Percentiles rank a stretch among this genome's conserved stretches.
Conservation (phyloP, 2,329 filamentous ascomycete species). For the Metarhizium sp. region DNA sequence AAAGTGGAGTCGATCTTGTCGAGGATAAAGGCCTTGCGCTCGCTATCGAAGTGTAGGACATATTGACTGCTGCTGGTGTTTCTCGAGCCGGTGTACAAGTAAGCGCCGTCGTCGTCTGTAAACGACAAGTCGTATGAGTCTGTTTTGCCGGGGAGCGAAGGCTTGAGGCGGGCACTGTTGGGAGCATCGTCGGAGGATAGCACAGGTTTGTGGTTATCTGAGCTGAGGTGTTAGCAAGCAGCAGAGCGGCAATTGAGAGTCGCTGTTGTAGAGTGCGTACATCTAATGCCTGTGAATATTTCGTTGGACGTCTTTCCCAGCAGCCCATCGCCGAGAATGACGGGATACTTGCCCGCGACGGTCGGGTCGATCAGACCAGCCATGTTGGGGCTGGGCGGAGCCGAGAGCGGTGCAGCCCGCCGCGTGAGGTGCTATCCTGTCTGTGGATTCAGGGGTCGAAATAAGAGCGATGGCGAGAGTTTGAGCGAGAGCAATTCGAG, state of each 20-base stretch:
- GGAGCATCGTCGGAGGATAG: conserved; percentile 39
- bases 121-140: conserved; percentile 47
- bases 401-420: neutral
- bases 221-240: neutral
- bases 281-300: conserved; percentile 50
- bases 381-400: conserved; percentile 11
- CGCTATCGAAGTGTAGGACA: conserved; percentile 67
- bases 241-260: conserved; percentile 30
- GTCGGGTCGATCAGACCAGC: conserved; percentile 47
- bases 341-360: conserved; percentile 51
- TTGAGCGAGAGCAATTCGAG: no score
- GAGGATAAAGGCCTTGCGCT: conserved; percentile 67
- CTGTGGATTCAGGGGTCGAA: neutral
- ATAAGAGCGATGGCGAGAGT: neutral
- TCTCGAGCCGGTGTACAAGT: conserved; percentile 51
- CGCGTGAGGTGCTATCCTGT: neutral
- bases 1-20: conserved; percentile 76
- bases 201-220: conserved; percentile 55
- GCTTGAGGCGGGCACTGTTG: conserved; percentile 41
- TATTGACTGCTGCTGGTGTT: conserved; percentile 48
- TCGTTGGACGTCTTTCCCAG: conserved; percentile 47
- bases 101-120: conserved; percentile 44
- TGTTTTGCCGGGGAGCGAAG: conserved; percentile 36
- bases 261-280: conserved; percentile 27
- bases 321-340: conserved; percentile 54